Evolutionary conservation across 1,284 basidiomycete species (phyloP).

Genomic region (Ustilago sp.): DNA sequence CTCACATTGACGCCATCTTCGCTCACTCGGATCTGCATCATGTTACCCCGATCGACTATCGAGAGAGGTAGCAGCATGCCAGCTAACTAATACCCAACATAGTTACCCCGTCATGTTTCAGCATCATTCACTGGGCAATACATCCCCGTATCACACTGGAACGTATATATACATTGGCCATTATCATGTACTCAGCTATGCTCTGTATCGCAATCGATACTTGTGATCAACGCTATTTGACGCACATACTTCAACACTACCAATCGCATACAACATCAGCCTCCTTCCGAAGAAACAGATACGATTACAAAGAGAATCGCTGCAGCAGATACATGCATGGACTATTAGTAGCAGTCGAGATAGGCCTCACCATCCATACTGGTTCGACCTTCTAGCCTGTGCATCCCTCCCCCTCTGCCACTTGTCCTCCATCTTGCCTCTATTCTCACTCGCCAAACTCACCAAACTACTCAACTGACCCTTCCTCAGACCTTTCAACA

Average conservation of each 20-base stretch:
- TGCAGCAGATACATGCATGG: background rate
- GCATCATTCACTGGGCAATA: too few relatives aligned
- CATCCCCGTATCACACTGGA: too few relatives aligned
- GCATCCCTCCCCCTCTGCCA: slow-evolving; percentile 49
- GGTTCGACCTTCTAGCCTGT: slow-evolving; percentile 24
- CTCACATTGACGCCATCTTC: too few relatives aligned
- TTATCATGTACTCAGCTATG: too few relatives aligned
- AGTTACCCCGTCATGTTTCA: too few relatives aligned
- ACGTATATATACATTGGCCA: too few relatives aligned
- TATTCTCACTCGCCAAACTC: slow-evolving; percentile 58
- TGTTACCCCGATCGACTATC: too few relatives aligned
- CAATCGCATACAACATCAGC: background rate
- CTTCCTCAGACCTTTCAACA: slow-evolving; percentile 50
- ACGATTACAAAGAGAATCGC: background rate
- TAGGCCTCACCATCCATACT: slow-evolving; percentile 32
- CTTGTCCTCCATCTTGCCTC: slow-evolving; percentile 56
- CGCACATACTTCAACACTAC: background rate
- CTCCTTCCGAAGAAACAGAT: background rate
- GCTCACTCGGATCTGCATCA: too few relatives aligned
- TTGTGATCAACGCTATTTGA: too few relatives aligned
- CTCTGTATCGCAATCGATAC: too few relatives aligned
- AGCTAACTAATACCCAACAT: too few relatives aligned
- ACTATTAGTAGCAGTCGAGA: background rate
- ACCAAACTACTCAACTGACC: slow-evolving; percentile 64
- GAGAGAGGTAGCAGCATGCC: too few relatives aligned